Evolutionary conservation across 805 yeast genomes (phyloP), one percentile per base, ranked within the genome.

Genomic region (Cyberlindnera japonica): DNA sequence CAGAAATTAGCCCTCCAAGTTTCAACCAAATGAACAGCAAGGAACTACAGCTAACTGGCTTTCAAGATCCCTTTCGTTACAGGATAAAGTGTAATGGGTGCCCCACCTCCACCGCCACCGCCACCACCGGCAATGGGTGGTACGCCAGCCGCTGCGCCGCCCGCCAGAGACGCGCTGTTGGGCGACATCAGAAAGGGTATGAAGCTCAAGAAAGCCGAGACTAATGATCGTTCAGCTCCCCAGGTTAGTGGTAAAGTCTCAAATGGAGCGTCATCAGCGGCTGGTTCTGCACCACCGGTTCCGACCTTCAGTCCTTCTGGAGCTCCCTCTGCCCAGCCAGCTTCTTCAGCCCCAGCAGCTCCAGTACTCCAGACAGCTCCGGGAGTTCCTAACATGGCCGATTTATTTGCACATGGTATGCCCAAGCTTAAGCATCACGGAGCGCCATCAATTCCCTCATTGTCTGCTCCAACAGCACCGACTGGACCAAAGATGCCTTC

Each of bases 181-280:
- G 87, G 93, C 22, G 95, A 86, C 58, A 91, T 91, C 49, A 76
- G 88, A 54, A 83, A 84, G 47, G 91, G 90, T 17, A 64, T 57
- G 37, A 61, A 53, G 33, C 67, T 83, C 41, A 81, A 79, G 54
- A 79, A 82, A 47, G 77, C 86, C 1, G 65, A 61, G 47, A 75
- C 97, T 47, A 65, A 74, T 63, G 81, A 77, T 68, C 64, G 96
- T 64, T 76, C 84, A 42, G 76, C 73, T 1, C 87, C 90, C 3
- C 36, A 48, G 45, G 59, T 77, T 23, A 70, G 71, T 19, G 70
- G 75, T 34, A 48, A 61, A 3, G 57, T 65, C 12, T 24, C 40
- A 3, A 26, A 37, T n/a, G n/a, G n/a, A 16, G 19, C 5, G 1
- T 17, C 34, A 6, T 14, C 45, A 16, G 24, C 38, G 6, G 37